These are phyloP conservation scores for Mucor velutinosus DNA, from an alignment of 371 early-diverging fungal genomes.

Conservation along the genomic window DNA sequence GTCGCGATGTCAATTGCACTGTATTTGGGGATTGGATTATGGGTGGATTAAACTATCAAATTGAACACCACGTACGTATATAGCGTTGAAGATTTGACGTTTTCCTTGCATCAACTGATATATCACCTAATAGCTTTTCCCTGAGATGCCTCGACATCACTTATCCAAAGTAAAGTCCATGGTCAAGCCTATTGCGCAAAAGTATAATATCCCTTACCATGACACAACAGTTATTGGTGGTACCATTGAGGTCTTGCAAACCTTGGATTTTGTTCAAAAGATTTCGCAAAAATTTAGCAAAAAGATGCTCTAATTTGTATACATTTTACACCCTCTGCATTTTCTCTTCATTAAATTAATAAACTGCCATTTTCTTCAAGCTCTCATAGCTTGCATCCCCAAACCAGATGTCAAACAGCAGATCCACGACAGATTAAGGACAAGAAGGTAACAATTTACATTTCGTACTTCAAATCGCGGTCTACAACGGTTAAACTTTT, in stretches of 20 bases:
- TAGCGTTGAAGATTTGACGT: background rate
- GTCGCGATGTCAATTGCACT: constrained; percentile 73
- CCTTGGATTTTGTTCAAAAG: constrained; percentile 64
- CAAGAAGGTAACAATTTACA: too few species aligned
- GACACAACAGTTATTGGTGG: constrained; percentile 71
- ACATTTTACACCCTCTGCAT: too few species aligned
- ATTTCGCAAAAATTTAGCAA: constrained; percentile 57
- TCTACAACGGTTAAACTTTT: too few species aligned
- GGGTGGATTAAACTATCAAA: constrained; percentile 86
- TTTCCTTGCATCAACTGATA: background rate
- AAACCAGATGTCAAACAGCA: too few species aligned
- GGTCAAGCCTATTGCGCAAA: constrained; percentile 70
- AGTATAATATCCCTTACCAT: constrained; percentile 75
- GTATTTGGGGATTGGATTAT: constrained; percentile 79
- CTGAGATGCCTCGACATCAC: constrained; percentile 80
- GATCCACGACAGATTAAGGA: too few species aligned
- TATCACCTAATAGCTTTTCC: constrained; percentile 62
- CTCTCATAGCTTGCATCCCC: too few species aligned
- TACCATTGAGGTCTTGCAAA: constrained; percentile 68
- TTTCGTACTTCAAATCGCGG: too few species aligned
- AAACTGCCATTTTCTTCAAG: too few species aligned
- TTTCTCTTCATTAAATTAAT: background rate
- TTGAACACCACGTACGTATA: constrained; percentile 70
- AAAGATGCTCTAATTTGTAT: constrained; percentile 34
- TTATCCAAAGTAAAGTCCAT: constrained; percentile 66